Base-by-base conservation (phyloP, 768 basidiomycete genomes). In the Leccinum olivaceopallidum region DNA sequence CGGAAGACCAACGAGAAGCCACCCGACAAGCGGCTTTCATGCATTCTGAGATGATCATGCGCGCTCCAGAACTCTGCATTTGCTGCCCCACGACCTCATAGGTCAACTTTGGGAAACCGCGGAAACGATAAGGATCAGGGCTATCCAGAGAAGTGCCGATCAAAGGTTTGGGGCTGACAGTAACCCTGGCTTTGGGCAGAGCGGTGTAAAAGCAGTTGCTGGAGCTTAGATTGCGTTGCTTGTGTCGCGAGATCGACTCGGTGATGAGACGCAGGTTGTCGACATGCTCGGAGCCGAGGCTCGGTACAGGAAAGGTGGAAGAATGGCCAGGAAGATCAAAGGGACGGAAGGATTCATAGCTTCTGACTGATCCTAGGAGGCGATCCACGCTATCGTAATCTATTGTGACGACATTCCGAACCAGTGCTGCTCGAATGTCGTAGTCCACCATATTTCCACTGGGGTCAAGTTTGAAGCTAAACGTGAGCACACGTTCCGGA, bases 1-100 rank as follows among this genome's bases (percentile, higher is more conserved):
- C 87, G 20, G 70, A 62, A 58, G 83, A 84, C 76, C 92, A 94
- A 44, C 76, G 79, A 28, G 94, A 95, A 1, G 90, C 88, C 1
- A 87, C 79, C 2, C 88, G 85, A 53, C 85, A 87, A 0, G 92
- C 94, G 18, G 88, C 68, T 68, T 94, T 90, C 88, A 95, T 95
- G 66, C 81, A 79, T 73, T 97, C 94, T 0, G 87, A 78, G 12
- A 99, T 85, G 56, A 93, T 67, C 52, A 71, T 65, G 47, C 83
- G 81, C 18, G 89, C 64, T 26, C 86, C 85, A 2, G 47, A 37
- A 18, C 77, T 77, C 4, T 56, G 4, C 16, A 65, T 63, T 8
- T 65, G 64, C 18, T 62, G 51, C 3, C 67, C 57, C 0, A 47
- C 59, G 2, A 90, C 81, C 2, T 60, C 63, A 68, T 88, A 91